Conservation (phyloP, 169 alveolate genomes). For the Theileria annulata region DNA sequence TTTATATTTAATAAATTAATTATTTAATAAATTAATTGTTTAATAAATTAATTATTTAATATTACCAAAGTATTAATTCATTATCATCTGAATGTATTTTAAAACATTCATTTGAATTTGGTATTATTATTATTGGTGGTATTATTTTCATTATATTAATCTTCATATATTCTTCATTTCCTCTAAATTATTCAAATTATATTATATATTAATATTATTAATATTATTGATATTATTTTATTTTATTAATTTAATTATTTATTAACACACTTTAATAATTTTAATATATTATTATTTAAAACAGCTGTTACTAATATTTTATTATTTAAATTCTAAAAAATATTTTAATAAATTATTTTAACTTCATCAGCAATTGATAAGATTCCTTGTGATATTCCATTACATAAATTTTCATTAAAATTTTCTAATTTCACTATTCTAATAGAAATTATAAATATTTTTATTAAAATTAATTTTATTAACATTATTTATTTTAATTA, state of each 20-base stretch:
- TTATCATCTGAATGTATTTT: slow-evolving; percentile 19
- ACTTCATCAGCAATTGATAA: slow-evolving; percentile 11
- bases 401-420: neutral
- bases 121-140: slow-evolving; percentile 53
- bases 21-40: too few relatives aligned
- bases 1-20: neutral
- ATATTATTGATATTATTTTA: neutral
- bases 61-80: neutral
- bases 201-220: neutral
- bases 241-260: too few relatives aligned
- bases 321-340: slow-evolving; percentile 1
- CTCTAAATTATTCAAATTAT: slow-evolving; percentile 34
- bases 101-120: slow-evolving; percentile 51
- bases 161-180: slow-evolving; percentile 42
- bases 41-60: too few relatives aligned
- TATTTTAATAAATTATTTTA: slow-evolving; percentile 17
- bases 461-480: neutral
- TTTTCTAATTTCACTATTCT: neutral
- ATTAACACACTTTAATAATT: neutral
- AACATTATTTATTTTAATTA: neutral
- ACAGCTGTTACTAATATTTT: slow-evolving; percentile 11
- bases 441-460: neutral
- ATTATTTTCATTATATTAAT: slow-evolving; percentile 13
- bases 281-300: neutral
- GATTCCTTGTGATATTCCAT: slow-evolving; percentile 27